These are phyloP conservation scores for Monosporozyma unispora DNA, from an alignment of 805 yeast species.

Conservation along the genomic window DNA sequence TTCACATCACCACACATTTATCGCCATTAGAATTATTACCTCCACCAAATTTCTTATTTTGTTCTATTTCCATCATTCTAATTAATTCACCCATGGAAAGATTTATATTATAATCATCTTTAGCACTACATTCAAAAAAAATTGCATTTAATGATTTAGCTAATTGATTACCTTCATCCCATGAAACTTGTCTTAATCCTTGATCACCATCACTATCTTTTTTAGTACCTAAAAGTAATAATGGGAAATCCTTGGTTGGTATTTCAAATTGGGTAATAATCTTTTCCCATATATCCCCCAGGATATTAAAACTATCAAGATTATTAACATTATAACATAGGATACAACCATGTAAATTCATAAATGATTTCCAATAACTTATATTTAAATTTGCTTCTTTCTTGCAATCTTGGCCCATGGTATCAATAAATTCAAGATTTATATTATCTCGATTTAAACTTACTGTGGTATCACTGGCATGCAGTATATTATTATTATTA, in stretches of 20 bases:
- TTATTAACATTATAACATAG: conserved; percentile 77
- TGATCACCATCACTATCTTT: conserved; percentile 12
- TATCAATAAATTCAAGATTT: conserved; percentile 69
- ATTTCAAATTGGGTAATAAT: conserved; percentile 50
- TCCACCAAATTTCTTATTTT: neutral
- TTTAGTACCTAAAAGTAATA: conserved; percentile 44
- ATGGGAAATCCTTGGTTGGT: conserved; percentile 52
- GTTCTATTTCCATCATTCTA: conserved; percentile 3
- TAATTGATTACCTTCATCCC: conserved; percentile 1
- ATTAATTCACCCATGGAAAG: conserved; percentile 16
- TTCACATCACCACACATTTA: conserved; percentile 13
- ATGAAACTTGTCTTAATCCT: neutral
- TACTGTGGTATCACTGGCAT: neutral
- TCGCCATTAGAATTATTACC: conserved; percentile 7
- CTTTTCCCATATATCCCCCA: conserved; percentile 73
- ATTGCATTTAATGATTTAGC: conserved; percentile 11
- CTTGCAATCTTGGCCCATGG: conserved; percentile 74
- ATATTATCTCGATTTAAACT: neutral
- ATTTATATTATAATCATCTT: conserved; percentile 18
- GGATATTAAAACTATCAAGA: conserved; percentile 65
- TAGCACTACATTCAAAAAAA: conserved; percentile 25
- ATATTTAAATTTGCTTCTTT: conserved; percentile 75
- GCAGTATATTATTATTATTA: neutral
- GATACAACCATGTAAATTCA: conserved; percentile 77
- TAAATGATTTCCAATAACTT: conserved; percentile 43